Conservation (phyloP, 2,329 filamentous ascomycete species). For the Tolypocladium cylindrosporum region DNA sequence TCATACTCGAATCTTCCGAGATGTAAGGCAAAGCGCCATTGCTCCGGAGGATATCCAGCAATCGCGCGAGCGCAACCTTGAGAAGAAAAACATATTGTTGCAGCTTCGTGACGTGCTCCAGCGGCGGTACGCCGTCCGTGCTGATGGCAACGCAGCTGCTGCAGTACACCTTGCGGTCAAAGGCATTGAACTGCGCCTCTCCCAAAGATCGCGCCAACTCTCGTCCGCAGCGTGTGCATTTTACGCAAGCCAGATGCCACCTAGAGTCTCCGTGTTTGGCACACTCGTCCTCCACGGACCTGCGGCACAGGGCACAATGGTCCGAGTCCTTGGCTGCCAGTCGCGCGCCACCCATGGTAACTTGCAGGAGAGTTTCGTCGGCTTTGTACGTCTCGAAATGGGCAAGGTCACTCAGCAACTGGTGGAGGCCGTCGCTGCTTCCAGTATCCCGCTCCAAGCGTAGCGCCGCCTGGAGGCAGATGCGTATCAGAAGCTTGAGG, state of each 20-base stretch:
- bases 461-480: slow-evolving; percentile 87
- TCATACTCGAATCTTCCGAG: slow-evolving; percentile 49
- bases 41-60: slow-evolving; percentile 76
- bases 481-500: slow-evolving; percentile 91
- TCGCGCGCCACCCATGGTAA: slow-evolving; percentile 53
- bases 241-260: slow-evolving; percentile 78
- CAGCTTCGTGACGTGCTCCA: slow-evolving; percentile 72
- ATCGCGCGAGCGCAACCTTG: slow-evolving; percentile 78
- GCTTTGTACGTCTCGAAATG: slow-evolving; percentile 70
- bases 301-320: slow-evolving; percentile 70
- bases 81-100: slow-evolving; percentile 93
- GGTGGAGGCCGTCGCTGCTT: slow-evolving; percentile 64
- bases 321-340: slow-evolving; percentile 72
- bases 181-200: slow-evolving; percentile 62
- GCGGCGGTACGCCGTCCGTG: slow-evolving; percentile 40
- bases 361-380: slow-evolving; percentile 58
- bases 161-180: slow-evolving; percentile 63
- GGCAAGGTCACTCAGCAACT: slow-evolving; percentile 74
- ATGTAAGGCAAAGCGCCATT: slow-evolving; percentile 72
- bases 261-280: slow-evolving; percentile 63
- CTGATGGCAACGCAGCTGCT: slow-evolving; percentile 50
- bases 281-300: slow-evolving; percentile 92
- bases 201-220: slow-evolving; percentile 60
- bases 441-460: slow-evolving; percentile 80
- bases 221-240: slow-evolving; percentile 54